Evolutionary conservation across 116 monocot species (phyloP).

Genomic region (Posidonia oceanica): DNA sequence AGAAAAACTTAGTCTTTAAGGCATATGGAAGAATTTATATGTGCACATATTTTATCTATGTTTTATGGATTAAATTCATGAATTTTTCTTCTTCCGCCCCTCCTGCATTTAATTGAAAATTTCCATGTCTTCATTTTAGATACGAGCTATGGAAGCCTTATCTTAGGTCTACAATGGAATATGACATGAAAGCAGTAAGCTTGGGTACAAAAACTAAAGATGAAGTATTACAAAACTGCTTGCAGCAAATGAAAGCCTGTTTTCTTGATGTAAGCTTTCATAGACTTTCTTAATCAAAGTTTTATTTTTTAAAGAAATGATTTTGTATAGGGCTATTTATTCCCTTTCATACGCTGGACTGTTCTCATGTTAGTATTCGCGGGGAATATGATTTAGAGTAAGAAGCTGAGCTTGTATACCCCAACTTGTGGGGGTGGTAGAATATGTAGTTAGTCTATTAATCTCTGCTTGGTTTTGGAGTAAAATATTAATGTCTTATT

Average conservation of each 20-base stretch:
- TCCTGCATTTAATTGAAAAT: not conserved
- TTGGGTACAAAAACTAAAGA: slow-evolving; percentile 76
- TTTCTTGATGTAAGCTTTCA: slow-evolving; percentile 74
- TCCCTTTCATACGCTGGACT: not conserved
- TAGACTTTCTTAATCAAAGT: not conserved
- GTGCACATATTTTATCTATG: no score
- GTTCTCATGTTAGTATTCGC: not conserved
- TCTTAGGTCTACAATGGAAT: slow-evolving; percentile 84
- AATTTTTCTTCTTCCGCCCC: not conserved
- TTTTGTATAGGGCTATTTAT: not conserved
- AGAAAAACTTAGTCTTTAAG: no score
- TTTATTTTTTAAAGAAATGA: not conserved
- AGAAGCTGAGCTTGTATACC: no score
- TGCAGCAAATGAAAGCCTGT: slow-evolving; percentile 91
- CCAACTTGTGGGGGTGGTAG: no score
- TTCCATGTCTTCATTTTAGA: slow-evolving; percentile 18
- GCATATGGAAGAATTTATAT: no score
- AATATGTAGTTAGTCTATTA: no score
- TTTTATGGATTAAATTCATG: no score
- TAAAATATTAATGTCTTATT: no score
- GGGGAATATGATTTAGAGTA: no score
- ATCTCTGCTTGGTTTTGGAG: no score
- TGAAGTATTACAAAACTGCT: slow-evolving; percentile 70
- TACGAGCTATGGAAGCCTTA: slow-evolving; percentile 98
- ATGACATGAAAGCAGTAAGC: slow-evolving; percentile 87